These are phyloP conservation scores for Fusarium chuoi DNA, from an alignment of 2,329 filamentous ascomycete species.

Conservation along the genomic window DNA sequence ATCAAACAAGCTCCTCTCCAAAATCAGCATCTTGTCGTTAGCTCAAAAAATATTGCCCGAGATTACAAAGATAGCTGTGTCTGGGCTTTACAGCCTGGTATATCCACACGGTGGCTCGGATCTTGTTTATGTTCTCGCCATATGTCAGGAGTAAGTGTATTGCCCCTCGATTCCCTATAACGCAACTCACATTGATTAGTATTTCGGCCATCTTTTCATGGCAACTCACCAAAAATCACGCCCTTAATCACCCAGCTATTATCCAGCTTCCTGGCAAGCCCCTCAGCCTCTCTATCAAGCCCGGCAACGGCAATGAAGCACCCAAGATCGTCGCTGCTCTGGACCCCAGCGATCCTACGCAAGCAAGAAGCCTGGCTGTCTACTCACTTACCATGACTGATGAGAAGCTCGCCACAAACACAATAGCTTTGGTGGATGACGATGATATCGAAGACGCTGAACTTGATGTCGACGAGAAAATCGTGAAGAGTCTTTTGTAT, in stretches of 20 bases:
- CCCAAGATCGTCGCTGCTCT: conserved; percentile 53
- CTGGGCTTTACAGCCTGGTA: conserved; percentile 52
- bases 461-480: conserved; percentile 49
- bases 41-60: conserved; percentile 52
- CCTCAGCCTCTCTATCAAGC: conserved; percentile 61
- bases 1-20: conserved; percentile 62
- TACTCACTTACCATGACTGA: conserved; percentile 48
- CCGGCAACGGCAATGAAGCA: conserved; percentile 26
- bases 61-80: conserved; percentile 59
- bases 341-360: conserved; percentile 48
- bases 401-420: conserved; percentile 46
- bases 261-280: conserved; percentile 72
- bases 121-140: conserved; percentile 57
- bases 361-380: conserved; percentile 45
- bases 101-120: conserved; percentile 45
- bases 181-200: conserved; percentile 48
- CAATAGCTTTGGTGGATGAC: conserved; percentile 42
- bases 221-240: conserved; percentile 59
- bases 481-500: conserved; percentile 58
- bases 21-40: conserved; percentile 60
- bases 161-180: neutral
- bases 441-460: conserved; percentile 44
- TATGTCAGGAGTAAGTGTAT: conserved; percentile 66
- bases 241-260: conserved; percentile 57
- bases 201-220: conserved; percentile 74